Evolutionary conservation across 2,329 filamentous ascomycete genomes (phyloP).

Genomic region (Claviceps sp.): DNA sequence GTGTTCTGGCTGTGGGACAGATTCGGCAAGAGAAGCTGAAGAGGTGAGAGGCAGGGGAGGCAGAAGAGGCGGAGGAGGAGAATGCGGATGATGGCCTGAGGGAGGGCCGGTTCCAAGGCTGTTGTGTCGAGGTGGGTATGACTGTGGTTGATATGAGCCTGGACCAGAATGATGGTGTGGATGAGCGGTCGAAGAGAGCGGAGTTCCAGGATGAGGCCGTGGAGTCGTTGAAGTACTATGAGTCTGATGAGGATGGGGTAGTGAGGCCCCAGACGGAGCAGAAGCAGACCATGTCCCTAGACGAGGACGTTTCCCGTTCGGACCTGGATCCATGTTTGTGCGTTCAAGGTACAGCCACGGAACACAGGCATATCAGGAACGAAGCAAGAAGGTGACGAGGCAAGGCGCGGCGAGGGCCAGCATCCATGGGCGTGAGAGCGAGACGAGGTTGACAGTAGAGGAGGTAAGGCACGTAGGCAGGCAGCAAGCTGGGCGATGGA

Average conservation of each 20-base stretch:
- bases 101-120: slow-evolving; percentile 18
- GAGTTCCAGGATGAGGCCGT: slow-evolving; percentile 8
- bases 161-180: slow-evolving; percentile 14
- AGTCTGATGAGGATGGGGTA: slow-evolving; percentile 26
- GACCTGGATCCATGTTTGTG: slow-evolving; percentile 46
- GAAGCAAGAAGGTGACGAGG: slow-evolving; percentile 19
- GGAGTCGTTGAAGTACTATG: slow-evolving; percentile 18
- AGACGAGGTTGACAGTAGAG: slow-evolving; percentile 9
- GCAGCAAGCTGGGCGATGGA: background rate
- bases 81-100: background rate
- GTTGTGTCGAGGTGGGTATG: slow-evolving; percentile 21
- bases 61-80: background rate
- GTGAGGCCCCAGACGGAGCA: slow-evolving; percentile 33
- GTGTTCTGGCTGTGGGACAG: slow-evolving; percentile 14
- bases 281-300: slow-evolving; percentile 36
- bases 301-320: slow-evolving; percentile 46
- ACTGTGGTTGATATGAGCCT: slow-evolving; percentile 28
- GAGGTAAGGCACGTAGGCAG: background rate
- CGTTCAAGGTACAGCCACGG: slow-evolving; percentile 22
- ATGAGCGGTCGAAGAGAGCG: slow-evolving; percentile 10
- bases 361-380: slow-evolving; percentile 22
- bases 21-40: slow-evolving; percentile 9
- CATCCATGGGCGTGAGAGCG: slow-evolving; percentile 13
- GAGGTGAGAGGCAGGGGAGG: background rate
- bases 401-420: slow-evolving; percentile 24